phyloP scores from a whole-genome alignment of 306 rosid genomes.

The Citrullus amarus region DNA sequence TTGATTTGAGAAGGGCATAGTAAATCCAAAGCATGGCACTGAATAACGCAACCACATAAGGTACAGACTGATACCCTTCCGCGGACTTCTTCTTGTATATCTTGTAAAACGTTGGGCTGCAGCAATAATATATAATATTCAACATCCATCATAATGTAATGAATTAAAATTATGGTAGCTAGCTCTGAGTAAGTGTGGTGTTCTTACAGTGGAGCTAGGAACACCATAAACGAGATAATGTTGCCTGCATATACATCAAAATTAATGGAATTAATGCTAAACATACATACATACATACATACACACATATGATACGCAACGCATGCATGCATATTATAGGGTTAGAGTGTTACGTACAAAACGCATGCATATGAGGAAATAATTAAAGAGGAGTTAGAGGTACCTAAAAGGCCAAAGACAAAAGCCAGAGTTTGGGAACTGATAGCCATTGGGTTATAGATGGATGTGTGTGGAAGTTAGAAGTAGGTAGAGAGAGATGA shows the following conservation, averaged over 20 bases:
- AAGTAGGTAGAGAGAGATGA: too few species aligned
- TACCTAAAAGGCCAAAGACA: constrained; percentile 77
- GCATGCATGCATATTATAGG: too few species aligned
- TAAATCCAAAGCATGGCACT: constrained; percentile 88
- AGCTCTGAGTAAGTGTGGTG: too few species aligned
- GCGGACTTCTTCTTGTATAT: constrained; percentile 68
- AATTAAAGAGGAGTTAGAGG: too few species aligned
- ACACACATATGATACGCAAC: neutral
- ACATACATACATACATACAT: too few species aligned
- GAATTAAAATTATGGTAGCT: too few species aligned
- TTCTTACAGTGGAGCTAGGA: constrained; percentile 85
- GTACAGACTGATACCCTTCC: constrained; percentile 71
- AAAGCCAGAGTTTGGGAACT: constrained; percentile 34
- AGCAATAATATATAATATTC: too few species aligned
- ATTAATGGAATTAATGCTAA: too few species aligned
- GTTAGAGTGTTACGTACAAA: neutral
- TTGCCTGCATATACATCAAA: constrained; percentile 36
- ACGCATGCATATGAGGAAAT: too few species aligned
- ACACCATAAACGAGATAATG: constrained; percentile 69
- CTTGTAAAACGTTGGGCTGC: constrained; percentile 77
- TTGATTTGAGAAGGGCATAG: constrained; percentile 60
- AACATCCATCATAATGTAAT: too few species aligned
- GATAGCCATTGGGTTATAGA: constrained; percentile 28
- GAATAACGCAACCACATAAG: constrained; percentile 72
- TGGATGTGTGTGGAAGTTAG: too few species aligned